A percentile compares a stretch with the other conserved stretches of the same genome.
Conservation (phyloP, 495 filamentous ascomycete species). For the Chaetomium tenue region DNA sequence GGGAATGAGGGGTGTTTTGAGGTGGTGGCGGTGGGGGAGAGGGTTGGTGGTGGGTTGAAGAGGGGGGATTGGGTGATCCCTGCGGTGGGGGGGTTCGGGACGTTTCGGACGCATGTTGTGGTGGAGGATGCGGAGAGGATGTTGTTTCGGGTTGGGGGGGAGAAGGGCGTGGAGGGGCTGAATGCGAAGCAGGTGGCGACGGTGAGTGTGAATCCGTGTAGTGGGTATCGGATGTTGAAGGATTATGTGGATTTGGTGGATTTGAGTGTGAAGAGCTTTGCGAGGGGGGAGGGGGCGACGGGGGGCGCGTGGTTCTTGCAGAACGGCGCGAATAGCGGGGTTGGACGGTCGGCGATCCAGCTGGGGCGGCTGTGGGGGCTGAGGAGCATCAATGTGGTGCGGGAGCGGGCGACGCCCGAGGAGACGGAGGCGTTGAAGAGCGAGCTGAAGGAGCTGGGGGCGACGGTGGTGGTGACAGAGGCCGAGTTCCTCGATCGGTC, state of each 20-base stretch:
- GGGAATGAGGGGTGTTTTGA: conserved; percentile 95
- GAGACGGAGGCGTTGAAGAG: conserved; percentile 65
- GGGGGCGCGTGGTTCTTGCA: conserved; percentile 89
- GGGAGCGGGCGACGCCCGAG: conserved; percentile 59
- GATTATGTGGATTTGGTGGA: conserved; percentile 64
- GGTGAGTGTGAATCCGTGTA: conserved; percentile 86
- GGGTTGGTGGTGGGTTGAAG: conserved; percentile 38
- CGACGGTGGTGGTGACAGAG: conserved; percentile 78
- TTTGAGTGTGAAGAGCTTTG: conserved; percentile 36
- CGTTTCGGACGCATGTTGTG: conserved; percentile 88
- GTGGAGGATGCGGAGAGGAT: conserved; percentile 56
- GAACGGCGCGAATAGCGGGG: conserved; percentile 92
- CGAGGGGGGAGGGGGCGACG: conserved; percentile 22
- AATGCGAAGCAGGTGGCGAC: conserved; percentile 75
- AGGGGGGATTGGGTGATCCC: conserved; percentile 92
- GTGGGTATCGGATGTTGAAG: conserved; percentile 86
- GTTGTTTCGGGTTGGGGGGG: conserved; percentile 63
- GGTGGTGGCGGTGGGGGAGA: conserved; percentile 63
- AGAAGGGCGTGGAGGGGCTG: conserved; percentile 52
- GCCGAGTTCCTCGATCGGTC: conserved; percentile 60
- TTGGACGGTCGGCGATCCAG: conserved; percentile 86
- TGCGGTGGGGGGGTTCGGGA: conserved; percentile 73
- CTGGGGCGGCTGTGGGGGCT: conserved; percentile 78
- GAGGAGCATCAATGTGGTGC: conserved; percentile 80
- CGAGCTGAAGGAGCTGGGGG: conserved; percentile 70